Evolutionary conservation across 139 green algal genomes (phyloP).

Genomic region (Zygnema cylindricum): DNA sequence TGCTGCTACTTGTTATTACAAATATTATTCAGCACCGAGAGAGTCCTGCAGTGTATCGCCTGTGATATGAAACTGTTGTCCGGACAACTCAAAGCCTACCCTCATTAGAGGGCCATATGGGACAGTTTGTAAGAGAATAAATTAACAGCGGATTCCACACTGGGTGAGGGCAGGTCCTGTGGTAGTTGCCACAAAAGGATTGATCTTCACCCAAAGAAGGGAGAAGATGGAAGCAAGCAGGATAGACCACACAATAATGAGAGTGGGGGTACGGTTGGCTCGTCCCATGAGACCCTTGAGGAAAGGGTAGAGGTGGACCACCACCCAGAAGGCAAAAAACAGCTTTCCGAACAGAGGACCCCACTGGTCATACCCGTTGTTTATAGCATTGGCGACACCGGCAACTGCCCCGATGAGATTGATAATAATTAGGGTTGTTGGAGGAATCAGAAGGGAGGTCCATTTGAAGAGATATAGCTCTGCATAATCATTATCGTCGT

Average conservation of each 20-base stretch:
- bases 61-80: too few species aligned
- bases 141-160: conserved; percentile 34
- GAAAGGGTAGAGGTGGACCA: conserved; percentile 62
- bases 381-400: conserved; percentile 53
- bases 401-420: conserved; percentile 53
- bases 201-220: conserved; percentile 53
- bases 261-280: conserved; percentile 37
- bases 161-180: conserved; percentile 1
- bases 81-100: too few species aligned
- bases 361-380: conserved; percentile 38
- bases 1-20: too few species aligned
- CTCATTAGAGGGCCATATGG: too few species aligned
- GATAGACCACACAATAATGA: conserved; percentile 55
- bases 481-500: conserved; percentile 56
- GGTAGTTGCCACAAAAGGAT: conserved; percentile 12
- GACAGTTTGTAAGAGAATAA: too few species aligned
- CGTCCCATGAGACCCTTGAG: conserved; percentile 49
- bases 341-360: conserved; percentile 57
- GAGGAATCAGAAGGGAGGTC: conserved; percentile 57
- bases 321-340: conserved; percentile 55
- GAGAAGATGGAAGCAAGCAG: conserved; percentile 54
- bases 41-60: too few species aligned
- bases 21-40: too few species aligned
- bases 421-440: conserved; percentile 45
- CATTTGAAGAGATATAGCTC: conserved; percentile 59